phyloP scores from a whole-genome alignment of 495 filamentous ascomycete species.

The Aspergillus olivimuriae region DNA sequence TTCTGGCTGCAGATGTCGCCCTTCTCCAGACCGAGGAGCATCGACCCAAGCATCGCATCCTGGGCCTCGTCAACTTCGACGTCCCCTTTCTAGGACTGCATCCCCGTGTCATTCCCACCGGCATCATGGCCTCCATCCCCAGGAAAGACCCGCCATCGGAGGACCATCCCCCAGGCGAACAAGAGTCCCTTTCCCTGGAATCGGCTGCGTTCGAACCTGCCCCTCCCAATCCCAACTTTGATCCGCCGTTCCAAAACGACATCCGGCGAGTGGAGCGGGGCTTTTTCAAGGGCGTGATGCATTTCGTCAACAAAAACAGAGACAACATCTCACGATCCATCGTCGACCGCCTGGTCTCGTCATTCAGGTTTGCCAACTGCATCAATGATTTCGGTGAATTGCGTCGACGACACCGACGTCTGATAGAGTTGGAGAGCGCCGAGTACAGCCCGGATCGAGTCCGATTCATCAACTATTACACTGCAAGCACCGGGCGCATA shows the following conservation, averaged over 20 bases:
- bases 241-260: constrained; percentile 71
- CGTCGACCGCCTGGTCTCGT: constrained; percentile 66
- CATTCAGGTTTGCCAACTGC: constrained; percentile 74
- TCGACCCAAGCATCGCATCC: constrained; percentile 57
- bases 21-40: constrained; percentile 41
- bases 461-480: constrained; percentile 88
- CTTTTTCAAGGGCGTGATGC: constrained; percentile 57
- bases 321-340: constrained; percentile 63
- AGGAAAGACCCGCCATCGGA: constrained; percentile 19
- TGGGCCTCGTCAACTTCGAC: constrained; percentile 82
- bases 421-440: constrained; percentile 62
- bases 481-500: constrained; percentile 65
- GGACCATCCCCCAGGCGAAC: constrained; percentile 10
- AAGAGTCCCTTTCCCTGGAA: constrained; percentile 5
- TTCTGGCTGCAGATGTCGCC: constrained; percentile 74
- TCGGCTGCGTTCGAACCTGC: not conserved
- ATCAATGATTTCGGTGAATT: constrained; percentile 71
- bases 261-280: constrained; percentile 55
- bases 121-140: constrained; percentile 58
- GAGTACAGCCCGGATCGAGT: constrained; percentile 40
- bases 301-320: constrained; percentile 77
- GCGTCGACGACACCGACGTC: constrained; percentile 56
- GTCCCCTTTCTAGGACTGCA: constrained; percentile 85
- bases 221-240: constrained; percentile 35
- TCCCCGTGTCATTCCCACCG: constrained; percentile 75